Percentiles rank a stretch among this genome's conserved stretches.
Conservation (phyloP, 441 rosid genomes). For the Breynia disticha region DNA sequence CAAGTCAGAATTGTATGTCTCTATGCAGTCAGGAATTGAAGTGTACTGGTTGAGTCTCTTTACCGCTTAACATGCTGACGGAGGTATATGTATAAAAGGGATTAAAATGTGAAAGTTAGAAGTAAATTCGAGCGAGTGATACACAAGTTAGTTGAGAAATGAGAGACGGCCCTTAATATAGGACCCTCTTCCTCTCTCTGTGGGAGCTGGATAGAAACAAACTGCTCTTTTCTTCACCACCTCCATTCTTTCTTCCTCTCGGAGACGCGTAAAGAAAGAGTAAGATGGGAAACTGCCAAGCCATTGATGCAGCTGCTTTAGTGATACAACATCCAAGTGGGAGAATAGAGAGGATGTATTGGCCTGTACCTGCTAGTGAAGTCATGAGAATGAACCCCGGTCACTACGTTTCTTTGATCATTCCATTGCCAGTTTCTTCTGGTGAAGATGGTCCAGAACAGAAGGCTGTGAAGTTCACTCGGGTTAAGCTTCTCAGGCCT, state of each 20-base stretch:
- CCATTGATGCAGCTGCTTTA: constrained; percentile 87
- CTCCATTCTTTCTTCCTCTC: constrained; percentile 8
- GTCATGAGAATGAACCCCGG: constrained; percentile 82
- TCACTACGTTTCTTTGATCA: constrained; percentile 84
- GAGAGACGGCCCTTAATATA: constrained; percentile 18
- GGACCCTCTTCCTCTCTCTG: constrained; percentile 3
- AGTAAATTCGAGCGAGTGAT: too few relatives aligned
- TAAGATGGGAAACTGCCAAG: constrained; percentile 89
- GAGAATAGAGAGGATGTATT: constrained; percentile 64
- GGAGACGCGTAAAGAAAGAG: neutral
- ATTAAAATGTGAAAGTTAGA: too few relatives aligned
- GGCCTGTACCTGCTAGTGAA: constrained; percentile 61
- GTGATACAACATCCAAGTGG: constrained; percentile 88
- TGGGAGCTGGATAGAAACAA: constrained; percentile 39
- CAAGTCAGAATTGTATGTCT: too few relatives aligned
- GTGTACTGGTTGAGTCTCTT: too few relatives aligned
- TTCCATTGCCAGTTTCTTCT: constrained; percentile 50
- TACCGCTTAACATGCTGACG: too few relatives aligned
- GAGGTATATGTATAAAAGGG: too few relatives aligned
- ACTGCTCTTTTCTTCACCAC: constrained; percentile 22
- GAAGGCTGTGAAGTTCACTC: constrained; percentile 62
- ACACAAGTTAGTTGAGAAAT: constrained; percentile 23
- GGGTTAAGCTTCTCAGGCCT: constrained; percentile 88
- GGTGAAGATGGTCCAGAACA: constrained; percentile 21
- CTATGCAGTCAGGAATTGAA: too few relatives aligned